Percentiles rank a stretch among this genome's conserved stretches.
These are phyloP conservation scores for Xenoacremonium recifei DNA, from an alignment of 2,329 filamentous ascomycete genomes.

Conservation along the genomic window DNA sequence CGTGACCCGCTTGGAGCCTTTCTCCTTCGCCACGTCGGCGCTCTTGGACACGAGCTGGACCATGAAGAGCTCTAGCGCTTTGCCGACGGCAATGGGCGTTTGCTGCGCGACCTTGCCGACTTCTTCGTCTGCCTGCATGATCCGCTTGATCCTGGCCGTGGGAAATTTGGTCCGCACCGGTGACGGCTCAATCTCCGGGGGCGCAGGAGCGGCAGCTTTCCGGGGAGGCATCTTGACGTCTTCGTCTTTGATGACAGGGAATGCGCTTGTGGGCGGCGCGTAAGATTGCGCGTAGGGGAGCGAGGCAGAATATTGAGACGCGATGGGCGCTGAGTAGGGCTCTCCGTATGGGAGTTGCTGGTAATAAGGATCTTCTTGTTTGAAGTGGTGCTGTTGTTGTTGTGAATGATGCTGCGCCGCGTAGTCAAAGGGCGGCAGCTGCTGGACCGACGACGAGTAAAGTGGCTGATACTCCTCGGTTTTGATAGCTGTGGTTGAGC, in stretches of 20 bases:
- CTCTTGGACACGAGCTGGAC: constrained; percentile 88
- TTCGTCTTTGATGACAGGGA: constrained; percentile 10
- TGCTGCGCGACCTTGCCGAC: constrained; percentile 98
- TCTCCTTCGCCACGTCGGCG: constrained; percentile 77
- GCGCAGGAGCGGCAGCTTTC: constrained; percentile 33
- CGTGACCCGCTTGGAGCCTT: constrained; percentile 85
- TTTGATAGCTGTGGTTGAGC: constrained; percentile 15
- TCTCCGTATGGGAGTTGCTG: constrained; percentile 15
- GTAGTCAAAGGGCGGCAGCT: no score
- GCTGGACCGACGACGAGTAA: constrained; percentile 20
- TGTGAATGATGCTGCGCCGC: constrained; percentile 15
- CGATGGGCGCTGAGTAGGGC: constrained; percentile 12
- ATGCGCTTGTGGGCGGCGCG: constrained; percentile 8
- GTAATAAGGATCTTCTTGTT: constrained; percentile 4
- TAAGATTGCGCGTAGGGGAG: constrained; percentile 16
- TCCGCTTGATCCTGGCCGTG: constrained; percentile 94
- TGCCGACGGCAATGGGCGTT: constrained; percentile 91
- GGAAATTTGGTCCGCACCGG: constrained; percentile 94
- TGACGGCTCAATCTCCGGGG: constrained; percentile 55
- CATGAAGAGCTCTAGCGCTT: constrained; percentile 97
- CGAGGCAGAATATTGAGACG: constrained; percentile 6
- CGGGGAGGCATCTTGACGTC: constrained; percentile 34
- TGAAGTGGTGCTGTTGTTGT: constrained; percentile 11
- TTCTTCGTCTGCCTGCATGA: constrained; percentile 99
- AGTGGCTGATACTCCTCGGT: constrained; percentile 17